These are phyloP conservation scores for Metarhizium rileyi DNA, from an alignment of 2,329 filamentous ascomycete species.

Conservation along the genomic window DNA sequence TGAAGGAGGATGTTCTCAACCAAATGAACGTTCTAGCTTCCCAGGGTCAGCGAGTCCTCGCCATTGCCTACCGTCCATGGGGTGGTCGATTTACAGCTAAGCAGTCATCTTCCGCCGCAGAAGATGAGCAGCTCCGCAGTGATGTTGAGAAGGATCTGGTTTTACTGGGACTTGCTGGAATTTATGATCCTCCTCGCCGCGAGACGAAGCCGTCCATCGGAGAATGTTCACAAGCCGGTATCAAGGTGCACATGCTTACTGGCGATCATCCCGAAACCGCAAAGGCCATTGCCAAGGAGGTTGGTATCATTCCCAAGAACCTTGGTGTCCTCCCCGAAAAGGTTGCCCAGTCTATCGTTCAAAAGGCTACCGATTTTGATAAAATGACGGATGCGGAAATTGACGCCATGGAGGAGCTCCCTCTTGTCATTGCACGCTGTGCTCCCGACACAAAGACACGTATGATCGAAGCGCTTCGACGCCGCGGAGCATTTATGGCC, in stretches of 20 bases:
- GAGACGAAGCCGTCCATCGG: slow-evolving; percentile 67
- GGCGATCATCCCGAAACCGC: slow-evolving; percentile 75
- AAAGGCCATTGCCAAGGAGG: slow-evolving; percentile 66
- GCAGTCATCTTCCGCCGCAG: slow-evolving; percentile 20
- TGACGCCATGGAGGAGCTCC: slow-evolving; percentile 63
- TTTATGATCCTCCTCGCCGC: slow-evolving; percentile 76
- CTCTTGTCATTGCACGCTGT: slow-evolving; percentile 74
- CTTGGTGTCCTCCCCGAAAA: slow-evolving; percentile 48
- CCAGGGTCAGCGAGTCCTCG: slow-evolving; percentile 63
- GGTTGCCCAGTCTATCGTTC: slow-evolving; percentile 59
- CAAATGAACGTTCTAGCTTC: slow-evolving; percentile 52
- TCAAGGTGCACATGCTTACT: slow-evolving; percentile 76
- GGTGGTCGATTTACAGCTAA: slow-evolving; percentile 37
- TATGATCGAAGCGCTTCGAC: slow-evolving; percentile 82
- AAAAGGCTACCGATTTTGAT: slow-evolving; percentile 72
- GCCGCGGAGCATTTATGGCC: slow-evolving; percentile 65
- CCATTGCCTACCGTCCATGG: slow-evolving; percentile 55
- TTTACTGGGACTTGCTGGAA: slow-evolving; percentile 73
- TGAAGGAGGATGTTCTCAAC: slow-evolving; percentile 38
- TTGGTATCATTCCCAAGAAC: slow-evolving; percentile 64
- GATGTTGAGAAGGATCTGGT: slow-evolving; percentile 58
- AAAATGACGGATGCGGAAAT: slow-evolving; percentile 66
- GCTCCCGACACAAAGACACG: slow-evolving; percentile 79
- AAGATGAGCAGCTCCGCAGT: slow-evolving; percentile 42
- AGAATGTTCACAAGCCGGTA: slow-evolving; percentile 63